phyloP scores from a whole-genome alignment of 495 filamentous ascomycete genomes.

The Corynascus novoguineensis region DNA sequence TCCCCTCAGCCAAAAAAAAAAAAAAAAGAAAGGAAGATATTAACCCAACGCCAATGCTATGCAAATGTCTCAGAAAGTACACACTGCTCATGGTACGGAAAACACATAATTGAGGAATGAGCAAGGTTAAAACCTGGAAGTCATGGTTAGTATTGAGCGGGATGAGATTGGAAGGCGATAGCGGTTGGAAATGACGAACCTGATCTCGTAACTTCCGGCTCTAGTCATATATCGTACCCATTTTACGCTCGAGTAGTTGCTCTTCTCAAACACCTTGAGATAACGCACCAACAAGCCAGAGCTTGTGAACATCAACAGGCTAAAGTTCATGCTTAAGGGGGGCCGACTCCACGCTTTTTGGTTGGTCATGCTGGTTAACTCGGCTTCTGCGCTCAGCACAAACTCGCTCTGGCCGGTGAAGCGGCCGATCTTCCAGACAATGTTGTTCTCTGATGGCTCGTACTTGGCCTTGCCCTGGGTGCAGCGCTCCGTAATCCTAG shows the following conservation, averaged over 20 bases:
- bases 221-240: slow-evolving; percentile 99
- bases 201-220: slow-evolving; percentile 75
- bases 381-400: slow-evolving; percentile 89
- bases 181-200: slow-evolving; percentile 38
- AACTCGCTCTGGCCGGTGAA: slow-evolving; percentile 96
- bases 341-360: slow-evolving; percentile 97
- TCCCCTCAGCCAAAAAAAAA: too few relatives aligned
- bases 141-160: too few relatives aligned
- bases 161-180: not conserved
- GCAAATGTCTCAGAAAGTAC: slow-evolving; percentile 6
- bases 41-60: slow-evolving; percentile 22
- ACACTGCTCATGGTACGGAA: not conserved
- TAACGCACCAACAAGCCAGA: slow-evolving; percentile 89
- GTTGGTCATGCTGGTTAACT: slow-evolving; percentile 91
- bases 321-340: slow-evolving; percentile 86
- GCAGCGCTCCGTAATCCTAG: slow-evolving; percentile 86
- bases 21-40: too few relatives aligned
- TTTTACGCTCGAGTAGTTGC: slow-evolving; percentile 95
- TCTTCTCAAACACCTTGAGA: slow-evolving; percentile 99
- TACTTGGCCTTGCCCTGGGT: slow-evolving; percentile 97
- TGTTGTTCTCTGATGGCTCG: slow-evolving; percentile 94
- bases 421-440: slow-evolving; percentile 97
- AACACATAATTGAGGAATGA: not conserved
- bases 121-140: slow-evolving; percentile 26
- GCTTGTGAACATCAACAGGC: slow-evolving; percentile 95